Percentiles rank a stretch among this genome's conserved stretches.
phyloP scores from a whole-genome alignment of 2,329 filamentous ascomycete genomes.

The Sporothrix euskadiensis region DNA sequence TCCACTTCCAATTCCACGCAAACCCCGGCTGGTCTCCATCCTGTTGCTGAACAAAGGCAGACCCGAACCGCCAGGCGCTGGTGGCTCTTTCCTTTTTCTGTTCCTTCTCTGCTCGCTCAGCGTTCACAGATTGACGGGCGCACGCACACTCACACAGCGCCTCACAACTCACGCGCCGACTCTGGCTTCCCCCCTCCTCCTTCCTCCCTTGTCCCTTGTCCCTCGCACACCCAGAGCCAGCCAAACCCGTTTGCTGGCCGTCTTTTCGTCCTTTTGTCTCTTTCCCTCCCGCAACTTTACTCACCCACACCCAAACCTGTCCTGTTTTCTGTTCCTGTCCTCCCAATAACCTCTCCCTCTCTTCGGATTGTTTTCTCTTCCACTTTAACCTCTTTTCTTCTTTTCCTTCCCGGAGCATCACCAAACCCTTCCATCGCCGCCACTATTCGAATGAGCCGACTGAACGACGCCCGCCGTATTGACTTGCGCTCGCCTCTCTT shows the following conservation, averaged over 20 bases:
- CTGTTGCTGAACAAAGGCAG: slow-evolving; percentile 18
- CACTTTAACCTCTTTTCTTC: slow-evolving; percentile 1
- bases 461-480: slow-evolving; percentile 11
- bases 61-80: slow-evolving; percentile 17
- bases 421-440: neutral
- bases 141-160: neutral
- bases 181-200: slow-evolving; percentile 9
- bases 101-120: neutral
- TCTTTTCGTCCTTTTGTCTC: slow-evolving; percentile 4
- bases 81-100: slow-evolving; percentile 16
- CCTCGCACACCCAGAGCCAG: slow-evolving; percentile 1
- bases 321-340: slow-evolving; percentile 27
- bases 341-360: neutral
- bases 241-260: slow-evolving; percentile 2
- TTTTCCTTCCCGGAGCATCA: slow-evolving; percentile 8
- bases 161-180: slow-evolving; percentile 14
- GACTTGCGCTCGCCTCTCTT: slow-evolving; percentile 19
- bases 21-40: slow-evolving; percentile 28
- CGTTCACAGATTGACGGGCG: neutral
- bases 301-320: slow-evolving; percentile 33
- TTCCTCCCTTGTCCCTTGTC: slow-evolving; percentile 14
- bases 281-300: slow-evolving; percentile 24
- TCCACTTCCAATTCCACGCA: slow-evolving; percentile 31
- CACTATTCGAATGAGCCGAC: slow-evolving; percentile 10
- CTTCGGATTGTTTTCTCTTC: slow-evolving; percentile 1